Conservation (phyloP, 306 rosid species). For the Luffa aegyptiaca region DNA sequence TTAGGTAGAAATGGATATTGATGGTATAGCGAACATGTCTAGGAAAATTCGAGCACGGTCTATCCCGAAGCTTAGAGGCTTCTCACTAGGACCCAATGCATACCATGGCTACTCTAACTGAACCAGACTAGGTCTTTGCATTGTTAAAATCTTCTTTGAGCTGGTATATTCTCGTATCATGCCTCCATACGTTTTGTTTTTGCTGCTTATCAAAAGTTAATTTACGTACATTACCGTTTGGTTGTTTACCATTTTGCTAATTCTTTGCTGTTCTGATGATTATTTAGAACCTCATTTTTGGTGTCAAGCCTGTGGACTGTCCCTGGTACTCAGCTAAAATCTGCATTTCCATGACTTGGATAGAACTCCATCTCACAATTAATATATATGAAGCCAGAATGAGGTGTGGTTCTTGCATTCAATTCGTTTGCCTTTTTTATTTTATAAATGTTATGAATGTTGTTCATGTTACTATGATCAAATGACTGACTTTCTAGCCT, state of each 20-base stretch:
- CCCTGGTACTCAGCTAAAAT: too few relatives aligned
- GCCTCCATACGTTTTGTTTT: background rate
- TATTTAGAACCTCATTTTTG: background rate
- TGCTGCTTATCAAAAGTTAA: background rate
- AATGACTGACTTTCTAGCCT: too few relatives aligned
- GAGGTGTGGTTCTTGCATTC: background rate
- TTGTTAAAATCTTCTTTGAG: slow-evolving; percentile 50
- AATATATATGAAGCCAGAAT: background rate
- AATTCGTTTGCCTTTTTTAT: background rate
- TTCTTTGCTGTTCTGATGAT: background rate
- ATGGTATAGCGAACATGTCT: slow-evolving; percentile 21
- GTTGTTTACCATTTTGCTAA: background rate
- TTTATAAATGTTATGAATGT: too few relatives aligned
- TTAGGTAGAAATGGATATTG: slow-evolving; percentile 23
- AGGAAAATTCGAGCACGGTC: slow-evolving; percentile 54
- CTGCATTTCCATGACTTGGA: background rate
- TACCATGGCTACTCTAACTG: slow-evolving; percentile 47
- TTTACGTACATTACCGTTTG: too few relatives aligned
- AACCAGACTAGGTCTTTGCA: slow-evolving; percentile 62
- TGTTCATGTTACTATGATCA: too few relatives aligned
- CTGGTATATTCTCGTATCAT: slow-evolving; percentile 12
- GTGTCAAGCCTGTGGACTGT: background rate
- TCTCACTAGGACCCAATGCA: slow-evolving; percentile 33
- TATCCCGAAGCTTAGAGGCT: slow-evolving; percentile 40
- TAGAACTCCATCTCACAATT: background rate